These are phyloP conservation scores for Apiotrichum brassicae DNA, from an alignment of 1,284 basidiomycete genomes.

Conservation along the genomic window DNA sequence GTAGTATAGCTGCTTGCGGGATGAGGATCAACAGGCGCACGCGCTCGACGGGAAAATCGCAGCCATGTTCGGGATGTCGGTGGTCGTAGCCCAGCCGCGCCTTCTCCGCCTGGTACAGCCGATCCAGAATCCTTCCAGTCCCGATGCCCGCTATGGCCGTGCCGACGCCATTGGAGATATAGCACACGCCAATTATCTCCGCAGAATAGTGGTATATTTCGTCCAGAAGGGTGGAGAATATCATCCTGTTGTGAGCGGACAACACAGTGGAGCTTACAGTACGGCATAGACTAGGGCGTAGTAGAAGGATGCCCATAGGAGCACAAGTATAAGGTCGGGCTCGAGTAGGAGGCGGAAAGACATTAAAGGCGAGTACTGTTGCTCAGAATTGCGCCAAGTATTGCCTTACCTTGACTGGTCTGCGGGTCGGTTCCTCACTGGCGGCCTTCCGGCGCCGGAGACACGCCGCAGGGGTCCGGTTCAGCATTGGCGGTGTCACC, in stretches of 20 bases:
- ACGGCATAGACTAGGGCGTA: constrained; percentile 36
- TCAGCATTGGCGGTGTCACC: constrained; percentile 26
- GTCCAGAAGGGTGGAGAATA: constrained; percentile 34
- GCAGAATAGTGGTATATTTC: constrained; percentile 28
- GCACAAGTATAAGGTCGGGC: constrained; percentile 32
- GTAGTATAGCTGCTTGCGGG: constrained; percentile 21
- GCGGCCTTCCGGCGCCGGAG: constrained; percentile 13
- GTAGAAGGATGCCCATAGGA: constrained; percentile 30
- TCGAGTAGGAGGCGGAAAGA: constrained; percentile 30
- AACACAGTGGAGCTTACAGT: constrained; percentile 12
- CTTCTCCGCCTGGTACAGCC: constrained; percentile 27
- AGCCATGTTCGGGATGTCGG: constrained; percentile 6
- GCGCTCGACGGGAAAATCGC: constrained; percentile 31
- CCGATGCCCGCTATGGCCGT: constrained; percentile 24
- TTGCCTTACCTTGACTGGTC: constrained; percentile 15
- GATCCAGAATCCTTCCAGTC: constrained; percentile 33
- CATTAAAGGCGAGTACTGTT: constrained; percentile 28
- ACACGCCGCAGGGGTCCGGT: constrained; percentile 25
- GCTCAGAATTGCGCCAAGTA: background rate
- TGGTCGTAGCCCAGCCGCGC: constrained; percentile 30
- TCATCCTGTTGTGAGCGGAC: constrained; percentile 19
- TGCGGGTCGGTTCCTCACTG: constrained; percentile 3
- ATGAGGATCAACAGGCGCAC: constrained; percentile 27
- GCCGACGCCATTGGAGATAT: constrained; percentile 36
- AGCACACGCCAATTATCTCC: constrained; percentile 33